Evolutionary conservation across 2,329 filamentous ascomycete genomes (phyloP), one percentile per base, ranked within the genome.

Genomic region (Shiraia sp.): DNA sequence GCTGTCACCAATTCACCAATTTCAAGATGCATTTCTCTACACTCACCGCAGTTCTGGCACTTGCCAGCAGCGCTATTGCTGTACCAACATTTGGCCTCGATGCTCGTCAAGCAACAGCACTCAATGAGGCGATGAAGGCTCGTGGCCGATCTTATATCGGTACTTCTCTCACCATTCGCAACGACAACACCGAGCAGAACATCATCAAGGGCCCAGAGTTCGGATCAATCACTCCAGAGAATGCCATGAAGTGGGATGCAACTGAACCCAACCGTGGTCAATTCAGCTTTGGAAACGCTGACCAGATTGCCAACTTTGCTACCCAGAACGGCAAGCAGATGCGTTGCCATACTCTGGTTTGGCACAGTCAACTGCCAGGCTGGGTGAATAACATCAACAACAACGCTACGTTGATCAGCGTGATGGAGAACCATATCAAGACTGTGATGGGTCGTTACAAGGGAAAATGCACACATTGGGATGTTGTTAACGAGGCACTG

Each of bases 401-500:
- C 47, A 69, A 71, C 28, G 58, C 59, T 0, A 69, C 66, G 1
- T 42, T 72, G 25, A 69, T 68, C 35, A 48, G 54, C 17, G 64
- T 71, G 15, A 68, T 71, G 59, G 47, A 62, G 38, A 68, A 68
- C 47, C 70, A 72, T 39, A 68, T 72, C 53, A 58, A 62, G n/a
- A 55, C 51, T 3, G 44, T 70, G 10, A 63, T 68, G 32, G 58
- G 57, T 1, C 51, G 66, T 19, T 73, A 67, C 50, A 68, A 65
- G 42, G 65, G 67, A 9, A 62, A 63, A 25, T 71, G 66, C 42
- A 64, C 60, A 2, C 55, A 61, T 29, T 70, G 66, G 67, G 67
- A 71, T 40, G 64, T 68, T 17, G 64, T 68, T 14, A 69, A 70
- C 36, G 64, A 70, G 53, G 78, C 76, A 2, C 70, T 82, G n/a